A percentile compares a stretch with the other conserved stretches of the same genome.
phyloP scores from a whole-genome alignment of 2,329 filamentous ascomycete species.

The Fusarium gaditjirri region DNA sequence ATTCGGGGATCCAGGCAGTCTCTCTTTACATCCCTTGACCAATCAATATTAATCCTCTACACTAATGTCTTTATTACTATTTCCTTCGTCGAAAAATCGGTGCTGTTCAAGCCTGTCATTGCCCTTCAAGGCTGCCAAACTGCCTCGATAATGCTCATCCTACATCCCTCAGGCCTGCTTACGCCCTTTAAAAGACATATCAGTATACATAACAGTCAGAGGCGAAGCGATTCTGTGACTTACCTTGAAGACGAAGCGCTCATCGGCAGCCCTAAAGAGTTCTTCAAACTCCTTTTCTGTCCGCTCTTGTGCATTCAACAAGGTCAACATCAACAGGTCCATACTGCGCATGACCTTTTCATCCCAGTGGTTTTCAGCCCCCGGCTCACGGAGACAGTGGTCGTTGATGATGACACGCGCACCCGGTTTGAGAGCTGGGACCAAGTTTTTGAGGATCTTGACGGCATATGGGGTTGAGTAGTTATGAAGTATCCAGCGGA shows the following conservation, averaged over 20 bases:
- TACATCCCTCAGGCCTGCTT: constrained; percentile 53
- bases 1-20: not conserved
- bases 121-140: constrained; percentile 54
- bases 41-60: not conserved
- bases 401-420: constrained; percentile 60
- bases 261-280: constrained; percentile 56
- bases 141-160: constrained; percentile 62
- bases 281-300: constrained; percentile 57
- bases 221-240: not conserved
- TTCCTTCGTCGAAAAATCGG: not conserved
- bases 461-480: constrained; percentile 65
- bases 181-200: constrained; percentile 49
- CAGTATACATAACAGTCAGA: not conserved
- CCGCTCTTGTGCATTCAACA: constrained; percentile 64
- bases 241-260: constrained; percentile 57
- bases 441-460: constrained; percentile 60
- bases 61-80: not conserved
- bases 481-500: constrained; percentile 71
- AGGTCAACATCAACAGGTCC: constrained; percentile 63
- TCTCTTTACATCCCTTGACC: not conserved
- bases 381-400: constrained; percentile 56
- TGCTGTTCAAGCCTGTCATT: not conserved
- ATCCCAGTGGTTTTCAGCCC: constrained; percentile 56
- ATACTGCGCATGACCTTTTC: constrained; percentile 60
- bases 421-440: constrained; percentile 66